Percentiles rank a stretch among this genome's conserved stretches.
Evolutionary conservation across 768 basidiomycete genomes (phyloP).

Genomic region (Coprinopsis cinerea): DNA sequence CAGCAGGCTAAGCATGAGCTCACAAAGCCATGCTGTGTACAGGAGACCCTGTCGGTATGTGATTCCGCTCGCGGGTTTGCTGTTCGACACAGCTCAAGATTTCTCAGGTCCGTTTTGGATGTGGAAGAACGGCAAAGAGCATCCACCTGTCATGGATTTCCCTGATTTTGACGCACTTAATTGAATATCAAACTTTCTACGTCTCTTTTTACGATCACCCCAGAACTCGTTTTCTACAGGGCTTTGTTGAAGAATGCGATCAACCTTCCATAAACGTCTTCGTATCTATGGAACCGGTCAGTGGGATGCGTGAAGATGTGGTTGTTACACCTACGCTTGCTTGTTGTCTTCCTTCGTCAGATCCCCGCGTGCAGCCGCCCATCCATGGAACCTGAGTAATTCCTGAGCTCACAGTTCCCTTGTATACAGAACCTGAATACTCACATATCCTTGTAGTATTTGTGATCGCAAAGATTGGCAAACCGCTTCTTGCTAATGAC

Average conservation of each 20-base stretch:
- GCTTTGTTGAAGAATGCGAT: slow-evolving; percentile 41
- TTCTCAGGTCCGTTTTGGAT: slow-evolving; percentile 65
- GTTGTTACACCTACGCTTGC: slow-evolving; percentile 36
- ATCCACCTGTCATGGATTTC: slow-evolving; percentile 29
- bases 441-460: slow-evolving; percentile 43
- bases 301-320: background rate
- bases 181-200: background rate
- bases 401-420: background rate
- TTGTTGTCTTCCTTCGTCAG: slow-evolving; percentile 51
- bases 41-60: slow-evolving; percentile 61
- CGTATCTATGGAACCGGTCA: slow-evolving; percentile 26
- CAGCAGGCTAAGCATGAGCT: slow-evolving; percentile 1
- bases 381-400: slow-evolving; percentile 51
- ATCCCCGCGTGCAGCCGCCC: slow-evolving; percentile 57
- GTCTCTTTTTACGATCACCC: background rate
- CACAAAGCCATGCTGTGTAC: background rate
- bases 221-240: slow-evolving; percentile 10
- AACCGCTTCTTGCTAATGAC: slow-evolving; percentile 46
- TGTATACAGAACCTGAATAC: slow-evolving; percentile 3
- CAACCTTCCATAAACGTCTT: slow-evolving; percentile 51
- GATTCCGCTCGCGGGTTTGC: background rate
- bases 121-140: slow-evolving; percentile 48
- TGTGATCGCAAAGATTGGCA: slow-evolving; percentile 41
- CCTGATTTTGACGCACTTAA: slow-evolving; percentile 15
- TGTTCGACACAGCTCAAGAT: background rate